A percentile compares a stretch with the other conserved stretches of the same genome.
These are phyloP conservation scores for Pulicaria dysenterica DNA, from an alignment of 129 eudicot genomes.

Conservation along the genomic window DNA sequence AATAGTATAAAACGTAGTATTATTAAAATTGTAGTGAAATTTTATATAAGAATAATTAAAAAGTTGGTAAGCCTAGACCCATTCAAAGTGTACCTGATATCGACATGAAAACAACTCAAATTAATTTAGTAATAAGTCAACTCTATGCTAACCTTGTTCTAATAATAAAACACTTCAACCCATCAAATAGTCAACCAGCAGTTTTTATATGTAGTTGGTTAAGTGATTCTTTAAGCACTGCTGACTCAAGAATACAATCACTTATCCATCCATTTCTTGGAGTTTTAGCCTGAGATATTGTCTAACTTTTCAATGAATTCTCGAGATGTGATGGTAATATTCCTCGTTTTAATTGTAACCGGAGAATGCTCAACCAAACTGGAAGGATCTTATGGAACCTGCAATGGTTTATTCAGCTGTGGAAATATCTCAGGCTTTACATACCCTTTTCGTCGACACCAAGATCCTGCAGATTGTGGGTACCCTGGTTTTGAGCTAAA, in stretches of 20 bases:
- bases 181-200: slow-evolving; percentile 18
- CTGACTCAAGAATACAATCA: slow-evolving; percentile 15
- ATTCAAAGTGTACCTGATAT: slow-evolving; percentile 12
- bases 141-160: slow-evolving; percentile 9
- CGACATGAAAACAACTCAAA: slow-evolving; percentile 14
- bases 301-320: slow-evolving; percentile 38
- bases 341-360: slow-evolving; percentile 31
- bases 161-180: slow-evolving; percentile 14
- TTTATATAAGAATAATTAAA: neutral
- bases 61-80: neutral
- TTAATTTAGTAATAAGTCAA: slow-evolving; percentile 7
- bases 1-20: no score
- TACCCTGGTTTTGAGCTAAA: slow-evolving; percentile 55
- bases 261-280: neutral
- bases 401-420: slow-evolving; percentile 53
- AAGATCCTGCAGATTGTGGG: slow-evolving; percentile 56
- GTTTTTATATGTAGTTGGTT: slow-evolving; percentile 25
- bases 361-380: slow-evolving; percentile 18
- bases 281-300: no score
- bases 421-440: slow-evolving; percentile 53
- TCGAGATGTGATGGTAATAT: slow-evolving; percentile 10
- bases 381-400: slow-evolving; percentile 34
- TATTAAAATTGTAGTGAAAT: no score
- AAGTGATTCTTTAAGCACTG: slow-evolving; percentile 20
- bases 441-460: slow-evolving; percentile 63